phyloP scores from a whole-genome alignment of 2,329 filamentous ascomycete species.

The Hypoxylon sp. region DNA sequence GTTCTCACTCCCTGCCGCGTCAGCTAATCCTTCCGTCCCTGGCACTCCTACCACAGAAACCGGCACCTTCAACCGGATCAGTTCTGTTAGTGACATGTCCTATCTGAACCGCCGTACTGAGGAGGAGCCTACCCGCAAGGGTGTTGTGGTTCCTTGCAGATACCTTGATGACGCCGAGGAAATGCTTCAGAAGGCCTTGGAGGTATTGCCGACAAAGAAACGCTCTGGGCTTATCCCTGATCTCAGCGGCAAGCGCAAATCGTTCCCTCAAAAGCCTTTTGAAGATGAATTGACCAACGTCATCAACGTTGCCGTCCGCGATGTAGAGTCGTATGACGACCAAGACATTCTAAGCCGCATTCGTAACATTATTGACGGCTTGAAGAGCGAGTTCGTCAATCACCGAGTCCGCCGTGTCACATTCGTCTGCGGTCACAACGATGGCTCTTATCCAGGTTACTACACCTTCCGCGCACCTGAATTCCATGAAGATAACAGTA shows the following conservation, averaged over 20 bases:
- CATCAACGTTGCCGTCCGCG: slow-evolving; percentile 90
- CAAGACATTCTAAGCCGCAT: slow-evolving; percentile 84
- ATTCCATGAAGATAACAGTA: slow-evolving; percentile 93
- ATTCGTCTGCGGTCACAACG: slow-evolving; percentile 95
- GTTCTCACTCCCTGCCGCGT: slow-evolving; percentile 85
- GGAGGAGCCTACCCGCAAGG: slow-evolving; percentile 86
- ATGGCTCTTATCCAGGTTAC: slow-evolving; percentile 96
- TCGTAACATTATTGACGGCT: slow-evolving; percentile 79
- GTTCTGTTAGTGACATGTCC: slow-evolving; percentile 97
- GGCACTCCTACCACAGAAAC: slow-evolving; percentile 76
- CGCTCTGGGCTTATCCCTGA: slow-evolving; percentile 76
- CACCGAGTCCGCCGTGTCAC: slow-evolving; percentile 90
- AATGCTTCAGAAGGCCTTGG: slow-evolving; percentile 84
- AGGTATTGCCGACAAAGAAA: slow-evolving; percentile 80
- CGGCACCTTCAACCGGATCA: slow-evolving; percentile 81
- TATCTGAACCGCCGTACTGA: slow-evolving; percentile 82
- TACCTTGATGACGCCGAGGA: slow-evolving; percentile 97
- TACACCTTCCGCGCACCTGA: slow-evolving; percentile 96
- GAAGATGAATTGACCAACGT: slow-evolving; percentile 90
- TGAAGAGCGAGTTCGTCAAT: slow-evolving; percentile 85
- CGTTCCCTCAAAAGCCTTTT: slow-evolving; percentile 67
- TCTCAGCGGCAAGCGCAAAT: slow-evolving; percentile 79
- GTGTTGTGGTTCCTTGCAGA: slow-evolving; percentile 92
- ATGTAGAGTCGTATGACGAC: slow-evolving; percentile 88
- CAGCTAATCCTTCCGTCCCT: slow-evolving; percentile 87